Conservation (phyloP, 2,329 filamentous ascomycete species). For the Emmonsia crescens region DNA sequence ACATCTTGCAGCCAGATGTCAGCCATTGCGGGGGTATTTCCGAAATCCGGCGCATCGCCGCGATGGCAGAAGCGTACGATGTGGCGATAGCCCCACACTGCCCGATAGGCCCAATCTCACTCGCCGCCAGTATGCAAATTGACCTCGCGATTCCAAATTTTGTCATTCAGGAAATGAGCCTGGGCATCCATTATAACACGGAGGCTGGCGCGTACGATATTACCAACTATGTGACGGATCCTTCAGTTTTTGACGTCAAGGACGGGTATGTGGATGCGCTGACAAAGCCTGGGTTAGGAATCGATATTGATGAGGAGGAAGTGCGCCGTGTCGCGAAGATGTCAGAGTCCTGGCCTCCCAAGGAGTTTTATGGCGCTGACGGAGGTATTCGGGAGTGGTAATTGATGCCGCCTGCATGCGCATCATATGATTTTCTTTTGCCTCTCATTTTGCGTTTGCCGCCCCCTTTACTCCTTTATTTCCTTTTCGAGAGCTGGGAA, state of each 20-base stretch:
- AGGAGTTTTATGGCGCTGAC: constrained; percentile 54
- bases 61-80: constrained; percentile 63
- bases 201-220: constrained; percentile 53
- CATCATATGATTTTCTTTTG: not conserved
- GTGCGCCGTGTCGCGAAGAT: constrained; percentile 43
- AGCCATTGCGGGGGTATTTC: constrained; percentile 62
- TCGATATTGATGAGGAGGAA: constrained; percentile 54
- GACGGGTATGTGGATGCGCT: constrained; percentile 43
- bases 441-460: not conserved
- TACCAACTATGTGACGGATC: constrained; percentile 42
- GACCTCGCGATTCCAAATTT: constrained; percentile 53
- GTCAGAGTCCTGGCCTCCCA: constrained; percentile 50
- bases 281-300: constrained; percentile 12
- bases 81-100: constrained; percentile 64
- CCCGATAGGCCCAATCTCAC: constrained; percentile 59
- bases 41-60: constrained; percentile 57
- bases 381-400: constrained; percentile 56
- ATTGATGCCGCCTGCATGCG: not conserved
- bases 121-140: constrained; percentile 61
- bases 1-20: constrained; percentile 64
- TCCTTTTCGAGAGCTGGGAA: not conserved
- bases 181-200: constrained; percentile 69
- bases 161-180: constrained; percentile 65
- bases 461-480: not conserved
- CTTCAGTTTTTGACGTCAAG: constrained; percentile 5